Conservation (phyloP, 129 eudicot genomes). For the Lactuca sativa region DNA sequence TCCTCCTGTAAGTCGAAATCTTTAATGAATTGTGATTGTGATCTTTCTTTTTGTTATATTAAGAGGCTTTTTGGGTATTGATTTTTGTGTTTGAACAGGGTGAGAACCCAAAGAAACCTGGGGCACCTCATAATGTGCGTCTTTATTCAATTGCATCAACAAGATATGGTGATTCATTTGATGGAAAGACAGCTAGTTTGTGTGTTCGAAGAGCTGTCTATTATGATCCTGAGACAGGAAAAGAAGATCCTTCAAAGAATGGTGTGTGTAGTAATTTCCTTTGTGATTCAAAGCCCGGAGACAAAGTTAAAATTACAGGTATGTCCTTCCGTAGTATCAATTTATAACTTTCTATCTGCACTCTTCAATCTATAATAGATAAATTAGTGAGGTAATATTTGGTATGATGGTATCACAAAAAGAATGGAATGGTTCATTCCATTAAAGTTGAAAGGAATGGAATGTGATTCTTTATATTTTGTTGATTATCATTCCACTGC, state of each 20-base stretch:
- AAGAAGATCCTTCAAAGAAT: constrained; percentile 91
- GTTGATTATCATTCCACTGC: too few species aligned
- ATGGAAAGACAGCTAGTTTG: constrained; percentile 92
- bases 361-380: too few species aligned
- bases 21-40: too few species aligned
- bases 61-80: not conserved
- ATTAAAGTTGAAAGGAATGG: too few species aligned
- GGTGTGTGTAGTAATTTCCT: constrained; percentile 95
- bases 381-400: too few species aligned
- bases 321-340: not conserved
- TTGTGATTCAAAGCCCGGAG: constrained; percentile 96
- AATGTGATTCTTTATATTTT: too few species aligned
- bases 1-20: constrained; percentile 77
- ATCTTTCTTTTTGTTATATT: not conserved
- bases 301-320: constrained; percentile 89
- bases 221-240: constrained; percentile 93
- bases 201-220: constrained; percentile 96
- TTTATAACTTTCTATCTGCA: too few species aligned
- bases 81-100: constrained; percentile 48
- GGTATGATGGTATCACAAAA: too few species aligned
- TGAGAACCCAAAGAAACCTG: constrained; percentile 96
- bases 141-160: constrained; percentile 97
- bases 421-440: too few species aligned
- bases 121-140: constrained; percentile 88
- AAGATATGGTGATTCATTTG: constrained; percentile 88